phyloP scores from a whole-genome alignment of 805 yeast species.

The Nakazawaea ernobii region DNA sequence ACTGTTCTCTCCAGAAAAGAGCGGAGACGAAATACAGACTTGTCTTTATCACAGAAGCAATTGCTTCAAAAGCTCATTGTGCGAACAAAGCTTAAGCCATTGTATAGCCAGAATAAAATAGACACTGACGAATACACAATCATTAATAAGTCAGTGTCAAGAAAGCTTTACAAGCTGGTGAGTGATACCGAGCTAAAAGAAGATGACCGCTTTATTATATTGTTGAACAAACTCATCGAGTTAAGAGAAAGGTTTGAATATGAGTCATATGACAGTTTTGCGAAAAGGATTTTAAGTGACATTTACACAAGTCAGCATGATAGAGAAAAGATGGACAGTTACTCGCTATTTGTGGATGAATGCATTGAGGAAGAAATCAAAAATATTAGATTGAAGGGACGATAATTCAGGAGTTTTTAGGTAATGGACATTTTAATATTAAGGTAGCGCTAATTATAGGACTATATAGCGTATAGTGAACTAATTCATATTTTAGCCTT shows the following conservation, averaged over 20 bases:
- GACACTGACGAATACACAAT: conserved; percentile 37
- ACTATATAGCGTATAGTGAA: too few relatives aligned
- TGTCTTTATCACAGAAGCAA: conserved; percentile 40
- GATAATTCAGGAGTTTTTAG: not conserved
- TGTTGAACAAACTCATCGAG: conserved; percentile 22
- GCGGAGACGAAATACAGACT: not conserved
- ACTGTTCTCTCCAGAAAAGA: too few relatives aligned
- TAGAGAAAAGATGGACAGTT: not conserved
- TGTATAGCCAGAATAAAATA: conserved; percentile 33
- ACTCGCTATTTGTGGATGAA: not conserved
- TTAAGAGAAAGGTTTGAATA: conserved; percentile 23
- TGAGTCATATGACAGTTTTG: conserved; percentile 15
- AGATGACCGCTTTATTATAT: conserved; percentile 8
- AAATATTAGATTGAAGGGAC: not conserved
- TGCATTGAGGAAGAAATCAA: conserved; percentile 1
- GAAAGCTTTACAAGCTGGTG: conserved; percentile 42
- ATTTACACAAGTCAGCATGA: conserved; percentile 4
- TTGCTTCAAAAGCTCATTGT: conserved; percentile 52
- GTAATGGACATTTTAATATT: not conserved
- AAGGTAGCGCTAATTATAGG: too few relatives aligned
- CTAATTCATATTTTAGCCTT: too few relatives aligned
- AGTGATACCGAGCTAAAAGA: not conserved
- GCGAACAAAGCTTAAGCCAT: conserved; percentile 43
- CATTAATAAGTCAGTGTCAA: conserved; percentile 58
- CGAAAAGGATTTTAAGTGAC: conserved; percentile 10